Conservation (phyloP, 108 stramenopile species). For the Mediolabrus comicus region DNA sequence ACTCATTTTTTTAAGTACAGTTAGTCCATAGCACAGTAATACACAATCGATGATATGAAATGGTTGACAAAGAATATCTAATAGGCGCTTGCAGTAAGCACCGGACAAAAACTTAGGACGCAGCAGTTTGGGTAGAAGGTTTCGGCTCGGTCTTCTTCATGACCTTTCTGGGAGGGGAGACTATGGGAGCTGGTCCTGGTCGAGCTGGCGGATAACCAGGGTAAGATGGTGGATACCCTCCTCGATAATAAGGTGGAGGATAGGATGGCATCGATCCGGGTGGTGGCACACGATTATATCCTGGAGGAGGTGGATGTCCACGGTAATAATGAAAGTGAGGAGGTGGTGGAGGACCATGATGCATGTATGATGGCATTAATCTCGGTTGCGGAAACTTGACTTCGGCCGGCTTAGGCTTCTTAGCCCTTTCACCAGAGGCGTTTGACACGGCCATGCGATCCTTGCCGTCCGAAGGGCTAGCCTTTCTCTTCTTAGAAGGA, state of each 20-base stretch:
- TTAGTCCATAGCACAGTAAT: too few species aligned
- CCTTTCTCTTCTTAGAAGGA: slow-evolving; percentile 12
- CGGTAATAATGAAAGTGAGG: neutral
- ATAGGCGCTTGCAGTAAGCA: too few species aligned
- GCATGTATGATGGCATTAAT: neutral
- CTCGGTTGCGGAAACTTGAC: neutral
- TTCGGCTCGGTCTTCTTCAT: neutral
- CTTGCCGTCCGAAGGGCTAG: too few species aligned
- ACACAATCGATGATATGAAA: too few species aligned
- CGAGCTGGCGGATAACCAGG: neutral
- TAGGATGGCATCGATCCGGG: slow-evolving; percentile 1
- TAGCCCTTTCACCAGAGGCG: neutral
- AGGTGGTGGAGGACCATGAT: neutral
- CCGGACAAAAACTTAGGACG: too few species aligned
- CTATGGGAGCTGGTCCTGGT: neutral
- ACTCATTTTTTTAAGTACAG: too few species aligned
- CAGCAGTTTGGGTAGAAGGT: too few species aligned
- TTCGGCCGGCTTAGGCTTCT: slow-evolving; percentile 1
- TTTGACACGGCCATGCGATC: too few species aligned
- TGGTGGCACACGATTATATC: neutral
- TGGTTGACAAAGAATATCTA: too few species aligned
- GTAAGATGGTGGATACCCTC: neutral
- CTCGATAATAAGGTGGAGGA: slow-evolving; percentile 5
- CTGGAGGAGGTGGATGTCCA: slow-evolving; percentile 1
- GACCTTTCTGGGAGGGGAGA: neutral